Evolutionary conservation across 2,329 filamentous ascomycete species (phyloP), one percentile per base, ranked within the genome.

Genomic region (Didymellaceae sp.): DNA sequence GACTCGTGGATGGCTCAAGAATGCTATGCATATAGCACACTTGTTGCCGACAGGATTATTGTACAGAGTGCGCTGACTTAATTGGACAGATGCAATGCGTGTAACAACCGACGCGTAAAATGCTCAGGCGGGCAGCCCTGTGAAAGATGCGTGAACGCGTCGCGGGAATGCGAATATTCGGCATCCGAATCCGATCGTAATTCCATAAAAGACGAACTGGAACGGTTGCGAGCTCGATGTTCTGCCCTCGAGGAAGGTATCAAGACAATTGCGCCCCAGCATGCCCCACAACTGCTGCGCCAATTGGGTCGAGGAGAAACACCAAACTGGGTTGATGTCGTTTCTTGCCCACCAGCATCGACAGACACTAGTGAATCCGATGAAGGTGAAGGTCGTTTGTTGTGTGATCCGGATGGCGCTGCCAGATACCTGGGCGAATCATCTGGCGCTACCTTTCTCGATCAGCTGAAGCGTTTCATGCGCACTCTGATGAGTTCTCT

Each of bases 81-180:
- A 7, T 8, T 22, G 16, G n/a, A 4, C 22, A 67, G 65, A 45
- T 67, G 65, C 46, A 65, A 67, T 39, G 55, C 54, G 25, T 67
- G 65, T 31, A 66, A 67, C 35, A 50, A 63, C 20, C 57, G 61
- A 16, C 65, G 65, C 26, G 55, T 64, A 10, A 60, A 55, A 30
- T 67, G 65, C 44, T 59, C 63, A 14, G 65, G 65, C 17, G 58
- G 56, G n/a, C 57, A 62, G 48, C 65, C 65, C 6, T 67, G 65
- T 18, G 55, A 65, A 24, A 55, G 58, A 51, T 67, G 65, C 26
- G 26, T 30, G 22, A 54, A 52, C 26, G 38, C 38, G 21, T 50
- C 55, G 16, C 62, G 61, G 8, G 50, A 59, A 14, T 67, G 65
- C 53, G 57, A 59, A 34, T 66, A 65, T 30, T 54, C 65, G 24